Conservation (phyloP, 352 stramenopile species). For the Phytophthora podocarpi region DNA sequence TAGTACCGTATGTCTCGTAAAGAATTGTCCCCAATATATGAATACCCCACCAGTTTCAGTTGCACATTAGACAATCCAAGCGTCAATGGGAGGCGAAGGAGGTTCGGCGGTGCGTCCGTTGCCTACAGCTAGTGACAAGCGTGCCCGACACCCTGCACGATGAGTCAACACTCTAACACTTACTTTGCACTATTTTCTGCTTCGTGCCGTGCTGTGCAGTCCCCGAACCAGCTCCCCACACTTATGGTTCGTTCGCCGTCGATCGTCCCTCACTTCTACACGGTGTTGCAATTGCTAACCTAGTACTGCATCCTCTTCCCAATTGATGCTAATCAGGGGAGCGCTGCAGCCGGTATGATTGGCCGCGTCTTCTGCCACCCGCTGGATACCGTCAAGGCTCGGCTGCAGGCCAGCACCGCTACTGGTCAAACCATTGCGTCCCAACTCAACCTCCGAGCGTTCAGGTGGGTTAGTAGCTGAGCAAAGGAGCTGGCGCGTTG, state of each 20-base stretch:
- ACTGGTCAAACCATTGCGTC: constrained; percentile 45
- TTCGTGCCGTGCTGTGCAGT: constrained; percentile 24
- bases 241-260: constrained; percentile 44
- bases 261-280: not conserved
- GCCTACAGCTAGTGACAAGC: not conserved
- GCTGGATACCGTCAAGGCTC: constrained; percentile 92
- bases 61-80: not conserved
- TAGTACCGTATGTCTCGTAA: not conserved
- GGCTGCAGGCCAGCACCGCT: constrained; percentile 64
- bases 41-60: not conserved
- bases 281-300: not conserved
- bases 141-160: not conserved
- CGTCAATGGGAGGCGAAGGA: constrained; percentile 27
- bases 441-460: constrained; percentile 47
- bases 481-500: not conserved
- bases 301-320: not conserved
- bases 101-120: constrained; percentile 20
- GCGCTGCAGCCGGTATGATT: constrained; percentile 83
- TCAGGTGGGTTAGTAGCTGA: constrained; percentile 38
- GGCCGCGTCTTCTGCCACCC: constrained; percentile 90
- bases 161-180: not conserved
- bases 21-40: not conserved
- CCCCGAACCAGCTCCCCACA: constrained; percentile 56
- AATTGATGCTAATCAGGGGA: constrained; percentile 49
- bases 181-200: not conserved